Base-by-base conservation (phyloP, 2,329 filamentous ascomycete genomes). In the Ascochyta fabae region DNA sequence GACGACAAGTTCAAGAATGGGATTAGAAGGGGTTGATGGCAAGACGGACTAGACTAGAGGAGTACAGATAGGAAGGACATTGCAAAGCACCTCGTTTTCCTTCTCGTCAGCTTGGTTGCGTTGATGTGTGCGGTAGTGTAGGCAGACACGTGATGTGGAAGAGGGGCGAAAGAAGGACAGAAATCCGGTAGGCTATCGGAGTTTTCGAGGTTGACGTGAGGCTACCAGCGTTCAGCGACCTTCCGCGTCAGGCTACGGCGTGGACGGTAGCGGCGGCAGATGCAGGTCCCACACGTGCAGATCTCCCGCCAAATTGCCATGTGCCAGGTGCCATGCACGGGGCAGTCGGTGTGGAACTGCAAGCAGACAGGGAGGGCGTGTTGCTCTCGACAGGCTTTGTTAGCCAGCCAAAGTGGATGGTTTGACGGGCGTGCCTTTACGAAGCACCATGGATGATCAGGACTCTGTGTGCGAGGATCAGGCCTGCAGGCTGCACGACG, bases 231-330 rank as follows among this genome's bases (percentile, higher is more conserved):
- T 53, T 48, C 35, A 33, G 15, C 23, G 26, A 31, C 48, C 39
- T 36, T 45, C 31, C 23, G 23, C 36, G 27, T 42, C 33, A 26
- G 15, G 33, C 36, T 38, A 47, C 41, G 34, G 41, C 23, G 5
- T 13, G 36, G 16, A 22, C 40, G 13, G 16, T 29, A 40, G 45
- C 29, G 36, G 13, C 27, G 23, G 47, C 31, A 24, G 24, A 45
- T 35, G 41, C 53, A 47, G 53, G 53, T 56, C 46, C 49, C 49
- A 46, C 49, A 40, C 35, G 41, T 27, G 35, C 48, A 41, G 49
- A 53, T 53, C 48, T 35, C 41, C 48, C 40, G 43, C 39, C 36
- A 26, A 35, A 45, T 6, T 45, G 48, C 34, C 26, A 31, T 43
- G 36, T 39, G 41, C 41, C 43, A 42, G 41, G 49, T 42, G 36